phyloP scores from a whole-genome alignment of 2,329 filamentous ascomycete species.

The Zarea fungicola region DNA sequence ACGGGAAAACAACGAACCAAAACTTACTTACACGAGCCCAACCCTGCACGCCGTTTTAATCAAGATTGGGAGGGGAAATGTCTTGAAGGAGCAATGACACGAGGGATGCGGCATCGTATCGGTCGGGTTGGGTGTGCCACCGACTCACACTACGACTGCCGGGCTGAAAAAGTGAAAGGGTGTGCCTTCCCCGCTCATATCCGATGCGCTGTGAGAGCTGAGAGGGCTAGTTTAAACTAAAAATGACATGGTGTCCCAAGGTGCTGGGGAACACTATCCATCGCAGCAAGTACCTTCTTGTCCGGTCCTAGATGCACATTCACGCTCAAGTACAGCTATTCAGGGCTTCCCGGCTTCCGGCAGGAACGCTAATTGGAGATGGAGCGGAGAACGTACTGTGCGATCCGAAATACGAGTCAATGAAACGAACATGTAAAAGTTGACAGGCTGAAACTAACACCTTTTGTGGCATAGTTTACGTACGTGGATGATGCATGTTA shows the following conservation, averaged over 20 bases:
- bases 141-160: background rate
- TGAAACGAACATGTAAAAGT: too few species aligned
- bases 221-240: background rate
- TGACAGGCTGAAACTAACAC: too few species aligned
- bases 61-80: background rate
- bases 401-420: constrained; percentile 5
- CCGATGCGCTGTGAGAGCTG: background rate
- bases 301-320: too few species aligned
- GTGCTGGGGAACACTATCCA: too few species aligned
- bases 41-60: background rate
- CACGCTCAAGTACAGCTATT: too few species aligned
- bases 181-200: background rate
- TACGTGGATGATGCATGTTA: too few species aligned
- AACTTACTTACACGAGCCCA: too few species aligned
- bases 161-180: background rate
- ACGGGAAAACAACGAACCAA: too few species aligned
- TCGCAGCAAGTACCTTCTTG: too few species aligned
- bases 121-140: background rate
- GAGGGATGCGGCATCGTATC: constrained; percentile 5
- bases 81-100: background rate
- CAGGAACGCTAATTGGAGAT: background rate
- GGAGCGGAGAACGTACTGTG: background rate
- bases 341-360: background rate
- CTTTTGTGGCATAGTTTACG: too few species aligned
- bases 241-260: too few species aligned